Evolutionary conservation across 78 protist genomes (phyloP), one percentile per base, ranked within the genome.

Genomic region (Polysphondylium violaceum): DNA sequence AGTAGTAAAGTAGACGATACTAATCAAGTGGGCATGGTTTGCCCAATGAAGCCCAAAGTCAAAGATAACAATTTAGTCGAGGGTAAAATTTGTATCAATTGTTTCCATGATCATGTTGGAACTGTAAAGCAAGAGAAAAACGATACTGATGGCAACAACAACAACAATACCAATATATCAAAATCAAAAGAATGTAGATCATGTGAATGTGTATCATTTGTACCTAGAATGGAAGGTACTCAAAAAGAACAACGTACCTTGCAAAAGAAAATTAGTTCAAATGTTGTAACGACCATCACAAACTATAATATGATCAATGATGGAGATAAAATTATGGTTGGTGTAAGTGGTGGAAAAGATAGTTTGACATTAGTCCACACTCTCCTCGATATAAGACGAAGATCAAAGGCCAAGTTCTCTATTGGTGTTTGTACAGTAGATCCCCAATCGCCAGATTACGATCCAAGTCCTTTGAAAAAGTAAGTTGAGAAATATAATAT

Each of bases 271-370:
- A 35, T 74, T 29, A 17, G 38, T 74, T n/a, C 31, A 19, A 74
- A 74, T 74, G 53, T 74, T 36, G 29, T 11, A 23, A 35, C 95
- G n/a, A 83, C 96, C 3, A 91, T 95, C 9, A 3, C 2, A 27
- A n/a, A 74, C 11, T 95, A 83, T 27, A 44, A 33, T 36, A 95
- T 95, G 97, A 93, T 95, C 1, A 55, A 78, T 0, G 94, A 94
- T 8, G 96, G 96, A 4, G 97, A 95, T 58, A 59, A 89, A 61
- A 73, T 95, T 21, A 33, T 95, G 3, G 76, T 95, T 40, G 96
- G 97, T 29, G 69, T 96, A 19, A 74, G 93, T 41, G 97, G 97
- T n/a, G 97, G 97, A 19, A 95, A 95, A 67, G 97, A 96, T 86
- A 88, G 96, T 33, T 76, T 96, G 35, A 51, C 92, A 2, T 35